Conservation (phyloP, 768 basidiomycete species). For the Amanita pallidorosea region DNA sequence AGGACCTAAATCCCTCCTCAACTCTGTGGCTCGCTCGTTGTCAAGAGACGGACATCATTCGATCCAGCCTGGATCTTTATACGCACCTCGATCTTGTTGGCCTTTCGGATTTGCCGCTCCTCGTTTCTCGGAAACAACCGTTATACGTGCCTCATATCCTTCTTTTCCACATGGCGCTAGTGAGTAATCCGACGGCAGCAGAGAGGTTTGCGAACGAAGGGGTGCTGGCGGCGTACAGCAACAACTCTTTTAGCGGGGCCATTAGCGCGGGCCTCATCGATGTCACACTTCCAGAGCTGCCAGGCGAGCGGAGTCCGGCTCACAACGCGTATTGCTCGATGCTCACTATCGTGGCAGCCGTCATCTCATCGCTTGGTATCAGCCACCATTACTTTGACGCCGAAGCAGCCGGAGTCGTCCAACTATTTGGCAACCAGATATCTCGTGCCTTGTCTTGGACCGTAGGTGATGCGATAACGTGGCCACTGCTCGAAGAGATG, state of each 20-base stretch:
- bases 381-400: constrained; percentile 73
- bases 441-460: constrained; percentile 73
- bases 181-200: constrained; percentile 64
- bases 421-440: constrained; percentile 77
- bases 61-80: constrained; percentile 64
- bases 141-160: constrained; percentile 73
- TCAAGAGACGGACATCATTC: constrained; percentile 73
- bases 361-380: constrained; percentile 50
- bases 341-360: constrained; percentile 67
- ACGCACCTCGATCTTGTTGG: constrained; percentile 61
- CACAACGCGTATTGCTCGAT: constrained; percentile 80
- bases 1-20: constrained; percentile 58
- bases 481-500: constrained; percentile 73
- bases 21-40: constrained; percentile 71
- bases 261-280: constrained; percentile 69
- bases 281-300: constrained; percentile 54
- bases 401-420: constrained; percentile 79
- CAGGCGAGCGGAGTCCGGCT: constrained; percentile 66
- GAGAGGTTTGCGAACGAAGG: constrained; percentile 83
- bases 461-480: constrained; percentile 64
- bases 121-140: constrained; percentile 52
- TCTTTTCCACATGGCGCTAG: constrained; percentile 79
- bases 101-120: constrained; percentile 50
- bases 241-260: constrained; percentile 67
- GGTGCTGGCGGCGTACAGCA: constrained; percentile 70